Percentiles rank a stretch among this genome's conserved stretches.
phyloP scores from a whole-genome alignment of 352 stramenopile genomes.

The Pythium scleroteichum region DNA sequence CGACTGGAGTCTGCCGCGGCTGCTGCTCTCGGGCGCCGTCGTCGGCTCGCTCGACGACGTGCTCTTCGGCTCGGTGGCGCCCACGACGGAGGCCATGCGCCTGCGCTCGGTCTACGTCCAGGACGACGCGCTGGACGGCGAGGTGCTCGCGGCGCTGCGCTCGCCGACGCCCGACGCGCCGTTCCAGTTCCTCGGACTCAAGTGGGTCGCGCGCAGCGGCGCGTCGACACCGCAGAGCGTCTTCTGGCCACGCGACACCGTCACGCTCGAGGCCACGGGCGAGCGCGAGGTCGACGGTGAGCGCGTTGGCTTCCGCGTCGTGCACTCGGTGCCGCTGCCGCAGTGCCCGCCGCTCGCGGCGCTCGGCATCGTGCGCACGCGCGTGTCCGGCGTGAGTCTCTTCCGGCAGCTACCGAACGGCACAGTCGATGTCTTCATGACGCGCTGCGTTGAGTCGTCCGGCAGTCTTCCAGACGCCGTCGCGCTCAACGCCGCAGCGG shows the following conservation, averaged over 20 bases:
- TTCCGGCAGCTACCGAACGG: conserved; percentile 54
- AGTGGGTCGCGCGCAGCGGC: conserved; percentile 36
- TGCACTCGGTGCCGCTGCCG: conserved; percentile 35
- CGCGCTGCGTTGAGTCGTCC: conserved; percentile 45
- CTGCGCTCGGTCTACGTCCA: conserved; percentile 35
- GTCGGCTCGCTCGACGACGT: conserved; percentile 59
- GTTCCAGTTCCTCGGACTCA: conserved; percentile 53
- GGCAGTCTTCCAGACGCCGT: conserved; percentile 46
- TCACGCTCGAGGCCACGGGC: conserved; percentile 40
- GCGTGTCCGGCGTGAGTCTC: conserved; percentile 38
- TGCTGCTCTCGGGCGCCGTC: conserved; percentile 52
- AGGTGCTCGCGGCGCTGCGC: conserved; percentile 33
- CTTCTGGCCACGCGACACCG: conserved; percentile 35
- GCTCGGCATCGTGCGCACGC: conserved; percentile 21
- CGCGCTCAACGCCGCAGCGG: conserved; percentile 42
- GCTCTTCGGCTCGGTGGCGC: conserved; percentile 53
- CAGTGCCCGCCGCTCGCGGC: conserved; percentile 27
- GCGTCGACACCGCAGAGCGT: conserved; percentile 28
- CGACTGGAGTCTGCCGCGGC: conserved; percentile 43
- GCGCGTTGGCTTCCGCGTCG: conserved; percentile 35
- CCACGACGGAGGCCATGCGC: conserved; percentile 39
- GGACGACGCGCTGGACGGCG: conserved; percentile 42
- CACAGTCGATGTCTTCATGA: conserved; percentile 68
- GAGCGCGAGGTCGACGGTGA: conserved; percentile 29
- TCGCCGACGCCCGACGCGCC: conserved; percentile 32